phyloP scores from a whole-genome alignment of 2,329 filamentous ascomycete genomes.

The Talaromyces atroroseus region DNA sequence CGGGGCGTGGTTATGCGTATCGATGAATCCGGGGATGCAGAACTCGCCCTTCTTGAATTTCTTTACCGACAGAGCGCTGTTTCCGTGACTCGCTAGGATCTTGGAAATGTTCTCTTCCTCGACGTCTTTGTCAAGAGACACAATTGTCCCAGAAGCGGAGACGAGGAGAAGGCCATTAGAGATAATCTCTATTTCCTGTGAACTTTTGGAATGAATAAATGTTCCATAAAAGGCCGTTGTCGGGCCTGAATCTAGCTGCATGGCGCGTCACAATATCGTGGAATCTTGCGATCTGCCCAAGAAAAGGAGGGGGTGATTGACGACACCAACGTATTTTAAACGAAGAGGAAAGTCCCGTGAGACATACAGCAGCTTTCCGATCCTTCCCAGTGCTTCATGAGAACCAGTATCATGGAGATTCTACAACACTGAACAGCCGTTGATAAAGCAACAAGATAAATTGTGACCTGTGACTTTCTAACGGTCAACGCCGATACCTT shows the following conservation, averaged over 20 bases:
- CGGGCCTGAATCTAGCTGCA: neutral
- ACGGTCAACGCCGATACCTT: too few relatives aligned
- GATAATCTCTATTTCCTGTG: constrained; percentile 24
- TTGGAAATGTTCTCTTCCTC: constrained; percentile 16
- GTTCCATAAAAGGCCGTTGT: constrained; percentile 26
- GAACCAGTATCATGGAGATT: too few relatives aligned
- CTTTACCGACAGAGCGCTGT: constrained; percentile 22
- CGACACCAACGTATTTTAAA: too few relatives aligned
- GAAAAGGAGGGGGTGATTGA: too few relatives aligned
- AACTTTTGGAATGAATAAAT: constrained; percentile 24
- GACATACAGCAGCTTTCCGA: too few relatives aligned
- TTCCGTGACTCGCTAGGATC: constrained; percentile 20
- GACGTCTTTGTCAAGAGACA: constrained; percentile 20
- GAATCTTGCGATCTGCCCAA: neutral
- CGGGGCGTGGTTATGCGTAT: constrained; percentile 64
- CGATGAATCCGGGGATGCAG: constrained; percentile 41
- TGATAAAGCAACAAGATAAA: too few relatives aligned
- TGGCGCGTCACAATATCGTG: neutral
- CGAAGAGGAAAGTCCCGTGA: too few relatives aligned
- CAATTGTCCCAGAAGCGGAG: constrained; percentile 24
- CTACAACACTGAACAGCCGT: too few relatives aligned
- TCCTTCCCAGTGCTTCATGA: too few relatives aligned
- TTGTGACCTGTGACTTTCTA: too few relatives aligned
- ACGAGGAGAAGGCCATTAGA: constrained; percentile 27
- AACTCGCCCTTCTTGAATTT: constrained; percentile 24